Conservation (phyloP, 257 asterid genomes). For the Vinca minor region DNA sequence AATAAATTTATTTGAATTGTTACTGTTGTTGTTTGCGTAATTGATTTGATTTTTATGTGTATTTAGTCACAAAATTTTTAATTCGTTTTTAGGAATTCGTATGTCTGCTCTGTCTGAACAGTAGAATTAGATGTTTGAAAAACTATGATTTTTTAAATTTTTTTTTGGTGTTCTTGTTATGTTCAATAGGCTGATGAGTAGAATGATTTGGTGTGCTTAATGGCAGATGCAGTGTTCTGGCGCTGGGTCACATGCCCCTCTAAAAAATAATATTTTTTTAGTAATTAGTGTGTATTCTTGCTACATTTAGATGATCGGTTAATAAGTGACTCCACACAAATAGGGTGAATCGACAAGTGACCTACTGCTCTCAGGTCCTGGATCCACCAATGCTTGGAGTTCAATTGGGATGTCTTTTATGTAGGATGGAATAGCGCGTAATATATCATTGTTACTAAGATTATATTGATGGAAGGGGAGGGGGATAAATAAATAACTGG, state of each 20-base stretch:
- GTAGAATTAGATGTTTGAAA: too few species aligned
- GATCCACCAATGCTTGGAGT: not conserved
- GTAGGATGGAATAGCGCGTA: not conserved
- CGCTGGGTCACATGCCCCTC: too few species aligned
- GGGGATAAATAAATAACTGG: not conserved
- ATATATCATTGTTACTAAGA: not conserved
- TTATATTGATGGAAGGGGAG: not conserved
- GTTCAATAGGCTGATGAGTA: not conserved
- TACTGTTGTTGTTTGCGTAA: not conserved
- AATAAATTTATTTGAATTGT: conserved; percentile 9
- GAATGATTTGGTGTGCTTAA: too few species aligned
- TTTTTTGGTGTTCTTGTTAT: not conserved
- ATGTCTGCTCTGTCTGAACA: too few species aligned
- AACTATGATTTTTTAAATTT: not conserved
- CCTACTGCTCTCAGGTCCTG: too few species aligned
- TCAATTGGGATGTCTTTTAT: not conserved
- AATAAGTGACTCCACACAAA: too few species aligned
- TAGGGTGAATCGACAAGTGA: too few species aligned
- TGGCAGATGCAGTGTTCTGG: too few species aligned
- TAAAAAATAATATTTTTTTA: too few species aligned
- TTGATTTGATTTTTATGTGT: not conserved
- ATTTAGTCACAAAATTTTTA: not conserved
- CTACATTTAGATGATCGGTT: too few species aligned
- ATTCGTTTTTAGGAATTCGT: too few species aligned
- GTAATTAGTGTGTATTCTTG: too few species aligned